Evolutionary conservation across 1,139 yeast genomes (phyloP).

Genomic region (Taphrina communis): DNA sequence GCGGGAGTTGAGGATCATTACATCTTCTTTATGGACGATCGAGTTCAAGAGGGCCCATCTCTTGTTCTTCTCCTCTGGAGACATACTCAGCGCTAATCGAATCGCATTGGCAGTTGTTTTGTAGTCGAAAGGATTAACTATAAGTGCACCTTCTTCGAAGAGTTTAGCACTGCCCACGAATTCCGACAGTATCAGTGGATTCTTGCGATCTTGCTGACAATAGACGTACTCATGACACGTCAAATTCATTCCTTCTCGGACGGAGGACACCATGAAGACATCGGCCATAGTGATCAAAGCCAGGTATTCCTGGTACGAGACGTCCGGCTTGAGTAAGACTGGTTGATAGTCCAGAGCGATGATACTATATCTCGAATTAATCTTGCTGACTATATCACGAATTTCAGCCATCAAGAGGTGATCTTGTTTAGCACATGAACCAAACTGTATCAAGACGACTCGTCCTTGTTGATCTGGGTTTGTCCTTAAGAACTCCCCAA

Average conservation of each 20-base stretch:
- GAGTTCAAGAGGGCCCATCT: slow-evolving; percentile 56
- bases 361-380: slow-evolving; percentile 74
- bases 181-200: slow-evolving; percentile 86
- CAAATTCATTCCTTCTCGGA: slow-evolving; percentile 95
- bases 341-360: slow-evolving; percentile 77
- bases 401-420: slow-evolving; percentile 68
- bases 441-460: slow-evolving; percentile 82
- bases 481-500: slow-evolving; percentile 71
- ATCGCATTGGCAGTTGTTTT: slow-evolving; percentile 68
- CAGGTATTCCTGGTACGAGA: slow-evolving; percentile 84
- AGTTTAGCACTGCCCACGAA: slow-evolving; percentile 92
- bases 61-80: slow-evolving; percentile 59
- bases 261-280: slow-evolving; percentile 80
- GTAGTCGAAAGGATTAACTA: slow-evolving; percentile 91
- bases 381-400: slow-evolving; percentile 78
- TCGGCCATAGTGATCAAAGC: slow-evolving; percentile 88
- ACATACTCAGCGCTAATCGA: slow-evolving; percentile 68
- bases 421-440: slow-evolving; percentile 61
- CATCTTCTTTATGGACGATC: slow-evolving; percentile 35
- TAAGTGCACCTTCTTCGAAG: slow-evolving; percentile 70
- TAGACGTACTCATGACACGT: slow-evolving; percentile 93
- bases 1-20: neutral
- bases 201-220: slow-evolving; percentile 65
- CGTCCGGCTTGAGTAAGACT: slow-evolving; percentile 83
- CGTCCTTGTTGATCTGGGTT: slow-evolving; percentile 74